Conservation (phyloP, 139 green algal species). For the Chlorella sp. region DNA sequence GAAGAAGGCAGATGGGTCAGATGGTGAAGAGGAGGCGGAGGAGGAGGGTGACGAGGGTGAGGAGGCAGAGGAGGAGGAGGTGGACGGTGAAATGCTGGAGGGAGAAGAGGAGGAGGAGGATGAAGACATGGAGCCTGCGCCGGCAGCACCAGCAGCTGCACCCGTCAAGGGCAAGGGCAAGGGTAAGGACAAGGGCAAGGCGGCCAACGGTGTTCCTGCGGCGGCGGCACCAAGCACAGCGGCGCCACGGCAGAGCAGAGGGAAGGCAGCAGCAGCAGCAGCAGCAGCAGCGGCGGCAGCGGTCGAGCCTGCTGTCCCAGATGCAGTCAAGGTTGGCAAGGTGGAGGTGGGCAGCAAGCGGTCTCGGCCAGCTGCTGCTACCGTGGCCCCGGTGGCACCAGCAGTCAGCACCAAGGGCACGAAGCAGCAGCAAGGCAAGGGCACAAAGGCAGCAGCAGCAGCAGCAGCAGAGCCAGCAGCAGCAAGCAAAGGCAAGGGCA, state of each 20-base stretch:
- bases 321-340: background rate
- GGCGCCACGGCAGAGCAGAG: background rate
- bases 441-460: background rate
- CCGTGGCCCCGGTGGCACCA: no score
- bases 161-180: background rate
- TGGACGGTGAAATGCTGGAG: background rate
- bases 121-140: background rate
- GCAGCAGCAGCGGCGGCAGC: no score
- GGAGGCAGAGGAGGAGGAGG: background rate
- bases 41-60: background rate
- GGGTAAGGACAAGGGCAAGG: background rate
- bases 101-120: conserved; percentile 3
- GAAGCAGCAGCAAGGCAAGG: background rate
- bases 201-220: background rate
- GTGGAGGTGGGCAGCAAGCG: background rate
- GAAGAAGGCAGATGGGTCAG: background rate
- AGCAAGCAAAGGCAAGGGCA: background rate
- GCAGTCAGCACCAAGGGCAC: background rate
- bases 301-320: no score
- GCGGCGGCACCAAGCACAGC: background rate
- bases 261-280: background rate
- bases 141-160: background rate
- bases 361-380: no score
- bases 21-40: conserved; percentile 4
- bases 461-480: background rate